Percentiles rank a stretch among this genome's conserved stretches.
phyloP scores from a whole-genome alignment of 371 early-diverging fungal species.

The Mortierella sp. region DNA sequence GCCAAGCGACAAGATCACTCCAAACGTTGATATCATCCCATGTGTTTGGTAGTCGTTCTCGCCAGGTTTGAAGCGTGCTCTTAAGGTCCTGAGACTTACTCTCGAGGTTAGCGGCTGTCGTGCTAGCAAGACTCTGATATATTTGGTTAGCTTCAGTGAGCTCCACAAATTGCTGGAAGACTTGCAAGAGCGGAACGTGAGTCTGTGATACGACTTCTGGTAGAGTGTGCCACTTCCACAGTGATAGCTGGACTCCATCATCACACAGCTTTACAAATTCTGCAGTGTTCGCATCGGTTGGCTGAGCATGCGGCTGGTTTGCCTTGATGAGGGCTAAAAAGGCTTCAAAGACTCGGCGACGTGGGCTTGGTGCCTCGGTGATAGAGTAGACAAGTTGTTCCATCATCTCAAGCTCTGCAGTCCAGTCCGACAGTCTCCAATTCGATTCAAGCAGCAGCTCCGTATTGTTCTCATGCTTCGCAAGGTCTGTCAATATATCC shows the following conservation, averaged over 20 bases:
- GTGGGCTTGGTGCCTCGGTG: slow-evolving; percentile 71
- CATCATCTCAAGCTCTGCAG: slow-evolving; percentile 79
- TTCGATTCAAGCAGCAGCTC: slow-evolving; percentile 90
- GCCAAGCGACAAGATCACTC: slow-evolving; percentile 98
- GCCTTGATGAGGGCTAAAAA: slow-evolving; percentile 82
- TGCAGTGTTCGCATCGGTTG: slow-evolving; percentile 53
- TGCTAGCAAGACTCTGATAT: slow-evolving; percentile 81
- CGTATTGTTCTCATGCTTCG: slow-evolving; percentile 88
- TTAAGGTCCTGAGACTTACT: slow-evolving; percentile 89
- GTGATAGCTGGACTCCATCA: slow-evolving; percentile 88
- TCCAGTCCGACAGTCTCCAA: slow-evolving; percentile 95
- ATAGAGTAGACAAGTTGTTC: slow-evolving; percentile 72
- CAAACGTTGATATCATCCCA: slow-evolving; percentile 98
- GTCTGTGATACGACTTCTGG: slow-evolving; percentile 87
- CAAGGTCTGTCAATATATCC: slow-evolving; percentile 96
- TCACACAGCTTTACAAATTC: slow-evolving; percentile 89
- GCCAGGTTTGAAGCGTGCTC: slow-evolving; percentile 94
- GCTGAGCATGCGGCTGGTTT: slow-evolving; percentile 73
- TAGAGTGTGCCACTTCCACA: slow-evolving; percentile 89
- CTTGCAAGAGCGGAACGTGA: slow-evolving; percentile 89
- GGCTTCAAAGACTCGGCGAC: slow-evolving; percentile 89
- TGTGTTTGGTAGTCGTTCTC: slow-evolving; percentile 96
- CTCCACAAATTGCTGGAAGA: slow-evolving; percentile 97
- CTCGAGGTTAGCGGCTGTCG: slow-evolving; percentile 87
- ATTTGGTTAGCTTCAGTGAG: slow-evolving; percentile 93